These are phyloP conservation scores for Lactarius indigo DNA, from an alignment of 768 basidiomycete species.

Conservation along the genomic window DNA sequence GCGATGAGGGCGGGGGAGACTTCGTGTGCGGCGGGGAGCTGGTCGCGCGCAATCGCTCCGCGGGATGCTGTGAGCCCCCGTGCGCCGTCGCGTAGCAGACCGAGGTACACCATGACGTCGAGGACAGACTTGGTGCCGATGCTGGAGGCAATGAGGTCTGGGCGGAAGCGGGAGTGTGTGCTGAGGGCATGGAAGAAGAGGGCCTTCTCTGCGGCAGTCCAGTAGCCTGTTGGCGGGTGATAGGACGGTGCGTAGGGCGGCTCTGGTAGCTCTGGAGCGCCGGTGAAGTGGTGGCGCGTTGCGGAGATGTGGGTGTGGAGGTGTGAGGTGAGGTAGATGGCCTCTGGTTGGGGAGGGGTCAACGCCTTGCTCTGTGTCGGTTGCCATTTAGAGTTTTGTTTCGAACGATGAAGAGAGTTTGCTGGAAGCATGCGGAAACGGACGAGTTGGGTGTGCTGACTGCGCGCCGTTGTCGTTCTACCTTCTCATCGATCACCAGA, in stretches of 20 bases:
- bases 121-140: slow-evolving; percentile 61
- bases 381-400: background rate
- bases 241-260: slow-evolving; percentile 28
- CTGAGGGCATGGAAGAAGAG: slow-evolving; percentile 67
- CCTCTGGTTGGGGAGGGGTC: background rate
- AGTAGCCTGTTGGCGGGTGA: slow-evolving; percentile 38
- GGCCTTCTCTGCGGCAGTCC: slow-evolving; percentile 68
- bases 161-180: slow-evolving; percentile 64
- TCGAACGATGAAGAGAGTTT: background rate
- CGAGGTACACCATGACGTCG: slow-evolving; percentile 69
- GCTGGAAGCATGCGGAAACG: background rate
- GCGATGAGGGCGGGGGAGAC: slow-evolving; percentile 13
- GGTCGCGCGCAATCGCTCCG: slow-evolving; percentile 8
- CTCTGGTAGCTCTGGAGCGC: slow-evolving; percentile 1
- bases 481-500: background rate
- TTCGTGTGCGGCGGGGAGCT: slow-evolving; percentile 18
- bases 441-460: background rate
- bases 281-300: slow-evolving; percentile 18
- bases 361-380: background rate
- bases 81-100: slow-evolving; percentile 36
- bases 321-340: background rate
- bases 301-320: slow-evolving; percentile 14
- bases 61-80: background rate
- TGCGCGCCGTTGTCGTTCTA: background rate
- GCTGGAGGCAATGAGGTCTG: slow-evolving; percentile 69